Conservation (phyloP, 768 basidiomycete species). For the Phanerochaete sordida region DNA sequence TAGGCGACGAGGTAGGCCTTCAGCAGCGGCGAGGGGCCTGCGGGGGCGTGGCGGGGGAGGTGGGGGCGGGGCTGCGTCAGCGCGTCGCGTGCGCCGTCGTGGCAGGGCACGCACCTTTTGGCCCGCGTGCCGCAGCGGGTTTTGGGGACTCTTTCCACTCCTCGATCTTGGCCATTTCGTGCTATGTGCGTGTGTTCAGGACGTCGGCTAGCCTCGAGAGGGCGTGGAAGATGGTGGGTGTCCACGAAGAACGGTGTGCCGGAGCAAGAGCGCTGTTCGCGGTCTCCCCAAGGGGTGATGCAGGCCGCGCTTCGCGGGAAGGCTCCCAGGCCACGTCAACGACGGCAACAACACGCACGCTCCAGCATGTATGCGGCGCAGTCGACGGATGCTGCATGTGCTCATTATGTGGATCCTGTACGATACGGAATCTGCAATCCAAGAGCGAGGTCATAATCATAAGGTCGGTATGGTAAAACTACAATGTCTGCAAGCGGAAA, state of each 20-base stretch:
- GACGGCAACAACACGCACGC: too few relatives aligned
- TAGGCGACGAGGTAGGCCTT: conserved; percentile 70
- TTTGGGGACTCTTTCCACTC: conserved; percentile 11
- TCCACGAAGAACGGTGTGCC: neutral
- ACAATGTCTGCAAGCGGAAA: neutral
- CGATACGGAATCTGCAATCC: neutral
- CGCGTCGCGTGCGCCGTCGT: neutral
- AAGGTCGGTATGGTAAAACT: conserved; percentile 9
- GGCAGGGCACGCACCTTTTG: conserved; percentile 1
- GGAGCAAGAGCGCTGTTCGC: too few relatives aligned
- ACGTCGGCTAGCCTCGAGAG: too few relatives aligned
- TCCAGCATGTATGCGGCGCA: too few relatives aligned
- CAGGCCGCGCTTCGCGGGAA: too few relatives aligned
- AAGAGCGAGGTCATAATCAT: conserved; percentile 2
- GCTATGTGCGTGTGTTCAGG: neutral
- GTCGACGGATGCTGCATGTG: too few relatives aligned
- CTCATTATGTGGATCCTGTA: too few relatives aligned
- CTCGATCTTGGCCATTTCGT: conserved; percentile 18
- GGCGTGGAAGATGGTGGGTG: too few relatives aligned
- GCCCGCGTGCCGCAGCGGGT: conserved; percentile 1
- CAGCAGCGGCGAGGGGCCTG: conserved; percentile 20
- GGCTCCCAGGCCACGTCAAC: too few relatives aligned
- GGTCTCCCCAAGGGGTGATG: too few relatives aligned
- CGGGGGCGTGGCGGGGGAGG: neutral
- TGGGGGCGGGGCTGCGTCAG: neutral